Percentiles rank a stretch among this genome's conserved stretches.
Evolutionary conservation across 2,329 filamentous ascomycete genomes (phyloP).

Genomic region (Ascochyta koolunga): DNA sequence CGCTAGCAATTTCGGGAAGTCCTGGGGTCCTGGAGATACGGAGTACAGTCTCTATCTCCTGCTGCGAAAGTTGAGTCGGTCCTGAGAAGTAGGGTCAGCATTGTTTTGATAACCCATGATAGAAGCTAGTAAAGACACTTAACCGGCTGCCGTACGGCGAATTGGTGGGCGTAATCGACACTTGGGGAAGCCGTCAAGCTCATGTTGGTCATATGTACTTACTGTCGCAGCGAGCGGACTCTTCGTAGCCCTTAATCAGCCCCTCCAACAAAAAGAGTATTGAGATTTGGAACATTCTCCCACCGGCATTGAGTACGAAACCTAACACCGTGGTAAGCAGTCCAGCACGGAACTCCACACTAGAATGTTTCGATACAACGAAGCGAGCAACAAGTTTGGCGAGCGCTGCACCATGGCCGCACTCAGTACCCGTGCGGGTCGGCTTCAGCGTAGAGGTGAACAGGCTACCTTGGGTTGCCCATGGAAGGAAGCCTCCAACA

Average conservation of each 20-base stretch:
- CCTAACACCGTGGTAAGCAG: conserved; percentile 43
- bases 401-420: conserved; percentile 51
- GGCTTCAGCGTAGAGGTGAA: conserved; percentile 50
- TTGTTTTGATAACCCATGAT: no score
- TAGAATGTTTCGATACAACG: conserved; percentile 20
- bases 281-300: conserved; percentile 50
- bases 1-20: conserved; percentile 52
- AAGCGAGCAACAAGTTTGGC: conserved; percentile 45
- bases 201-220: not conserved
- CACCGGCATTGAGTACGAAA: conserved; percentile 43
- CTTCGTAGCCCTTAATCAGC: conserved; percentile 42
- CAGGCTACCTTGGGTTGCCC: conserved; percentile 53
- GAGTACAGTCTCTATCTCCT: conserved; percentile 43
- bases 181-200: not conserved
- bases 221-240: not conserved
- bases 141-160: no score
- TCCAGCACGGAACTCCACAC: conserved; percentile 14
- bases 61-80: conserved; percentile 18
- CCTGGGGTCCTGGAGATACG: conserved; percentile 46
- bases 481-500: conserved; percentile 52
- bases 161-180: not conserved
- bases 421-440: conserved; percentile 37
- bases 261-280: conserved; percentile 53
- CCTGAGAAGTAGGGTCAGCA: not conserved
- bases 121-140: no score